Base-by-base conservation (phyloP, 768 basidiomycete genomes). In the Agrocybe pediades region DNA sequence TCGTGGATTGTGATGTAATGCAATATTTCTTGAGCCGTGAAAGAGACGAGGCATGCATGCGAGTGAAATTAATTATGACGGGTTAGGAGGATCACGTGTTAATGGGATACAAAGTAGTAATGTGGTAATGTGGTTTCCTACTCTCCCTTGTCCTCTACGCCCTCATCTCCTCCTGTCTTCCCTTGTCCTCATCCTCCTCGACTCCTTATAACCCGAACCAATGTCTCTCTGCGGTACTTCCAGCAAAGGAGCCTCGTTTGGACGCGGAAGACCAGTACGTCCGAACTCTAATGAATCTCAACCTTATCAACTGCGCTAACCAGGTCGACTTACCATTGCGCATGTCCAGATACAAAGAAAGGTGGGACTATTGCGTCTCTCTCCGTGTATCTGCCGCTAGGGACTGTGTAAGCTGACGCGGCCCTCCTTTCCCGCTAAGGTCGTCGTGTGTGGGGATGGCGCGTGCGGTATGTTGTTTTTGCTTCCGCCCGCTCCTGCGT, bases 371-470 rank as follows among this genome's bases (percentile, higher is more conserved):
- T 41, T 24, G 42, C 25, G 39, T 27, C 52, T 21, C 26, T 13
- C 23, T 1, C 25, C 25, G 15, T 33, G 17, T 41, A 30, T 9
- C 36, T 46, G 43, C 33, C n/a, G n/a, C n/a, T n/a, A n/a, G n/a
- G n/a, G n/a, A 49, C 26, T 40, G 27, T 41, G 45, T 19, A 33
- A n/a, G 49, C 60, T 52, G 59, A 47, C 16, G 47, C 26, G 45
- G 43, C 52, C 48, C 16, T 11, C 26, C 6, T 46, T 9, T 46
- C 25, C 21, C 41, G 53, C 49, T 21, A 57, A 78, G 77, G 76
- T 92, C 33, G 90, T 95, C 23, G 95, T 98, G n/a, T 88, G 95
- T 57, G 95, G 95, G 30, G 95, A 98, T 71, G 95, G 95, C 61
- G 95, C 95, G 49, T 95, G 91, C 64, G 95, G 95, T 90, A 65